Evolutionary conservation across 148 eudicot species (phyloP).

Genomic region (Polygonum maritimum): DNA sequence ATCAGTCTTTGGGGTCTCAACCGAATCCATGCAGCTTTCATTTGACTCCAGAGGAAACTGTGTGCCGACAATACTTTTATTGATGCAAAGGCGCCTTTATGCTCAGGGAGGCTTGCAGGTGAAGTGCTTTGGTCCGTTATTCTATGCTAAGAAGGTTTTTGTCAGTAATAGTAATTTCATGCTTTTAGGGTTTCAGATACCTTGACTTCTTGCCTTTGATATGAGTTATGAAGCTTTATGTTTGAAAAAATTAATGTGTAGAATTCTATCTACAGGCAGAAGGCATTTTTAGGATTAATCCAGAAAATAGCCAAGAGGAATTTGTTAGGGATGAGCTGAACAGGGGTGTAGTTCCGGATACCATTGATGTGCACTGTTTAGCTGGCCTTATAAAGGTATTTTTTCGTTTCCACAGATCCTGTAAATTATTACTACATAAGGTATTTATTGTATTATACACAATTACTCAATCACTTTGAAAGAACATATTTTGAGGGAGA

Average conservation of each 20-base stretch:
- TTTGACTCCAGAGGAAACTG: constrained; percentile 83
- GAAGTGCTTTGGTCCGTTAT: not conserved
- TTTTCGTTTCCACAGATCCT: not conserved
- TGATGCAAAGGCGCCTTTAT: constrained; percentile 87
- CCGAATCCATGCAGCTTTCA: constrained; percentile 94
- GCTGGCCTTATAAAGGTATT: constrained; percentile 93
- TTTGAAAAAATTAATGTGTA: not conserved
- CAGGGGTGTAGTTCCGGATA: constrained; percentile 72
- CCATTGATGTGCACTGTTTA: constrained; percentile 90
- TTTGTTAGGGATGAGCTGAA: constrained; percentile 75
- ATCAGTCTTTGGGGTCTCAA: constrained; percentile 96
- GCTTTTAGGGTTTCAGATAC: not conserved
- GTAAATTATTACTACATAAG: not conserved
- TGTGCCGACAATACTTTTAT: constrained; percentile 80
- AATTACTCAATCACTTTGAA: not conserved
- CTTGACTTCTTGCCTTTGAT: not conserved
- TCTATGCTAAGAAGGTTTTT: not conserved
- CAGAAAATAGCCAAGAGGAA: constrained; percentile 81
- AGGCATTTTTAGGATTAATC: constrained; percentile 91
- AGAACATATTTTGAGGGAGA: not conserved
- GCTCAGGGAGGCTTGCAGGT: constrained; percentile 93
- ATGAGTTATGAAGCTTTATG: not conserved
- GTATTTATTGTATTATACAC: not conserved
- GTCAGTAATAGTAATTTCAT: not conserved
- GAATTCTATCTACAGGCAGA: constrained; percentile 51